Conservation (phyloP, 768 basidiomycete genomes). For the Fomitopsis pulvina region DNA sequence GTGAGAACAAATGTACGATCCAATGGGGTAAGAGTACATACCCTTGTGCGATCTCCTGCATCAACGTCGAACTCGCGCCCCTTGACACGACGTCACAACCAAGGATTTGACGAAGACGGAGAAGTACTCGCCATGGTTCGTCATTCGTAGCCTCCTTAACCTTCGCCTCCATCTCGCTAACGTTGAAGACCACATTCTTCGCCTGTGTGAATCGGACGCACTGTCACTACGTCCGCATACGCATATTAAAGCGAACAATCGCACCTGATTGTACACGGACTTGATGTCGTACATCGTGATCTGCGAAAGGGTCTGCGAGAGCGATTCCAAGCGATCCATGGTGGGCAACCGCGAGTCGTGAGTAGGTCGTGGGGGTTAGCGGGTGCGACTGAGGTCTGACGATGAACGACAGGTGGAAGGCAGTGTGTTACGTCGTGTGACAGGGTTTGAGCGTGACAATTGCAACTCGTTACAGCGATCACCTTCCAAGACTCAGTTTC, state of each 20-base stretch:
- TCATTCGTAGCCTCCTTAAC: conserved; percentile 96
- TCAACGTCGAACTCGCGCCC: conserved; percentile 96
- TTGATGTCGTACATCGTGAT: conserved; percentile 92
- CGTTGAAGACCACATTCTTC: conserved; percentile 93
- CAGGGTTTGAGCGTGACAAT: neutral
- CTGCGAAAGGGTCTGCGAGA: conserved; percentile 71
- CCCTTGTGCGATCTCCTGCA: conserved; percentile 99
- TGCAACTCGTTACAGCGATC: no score
- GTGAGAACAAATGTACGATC: neutral
- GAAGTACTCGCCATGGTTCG: conserved; percentile 74
- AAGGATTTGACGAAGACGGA: neutral
- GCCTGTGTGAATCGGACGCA: conserved; percentile 42
- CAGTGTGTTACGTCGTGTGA: conserved; percentile 1
- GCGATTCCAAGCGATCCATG: conserved; percentile 78
- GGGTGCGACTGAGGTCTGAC: neutral
- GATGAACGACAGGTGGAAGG: neutral
- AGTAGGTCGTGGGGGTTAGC: neutral
- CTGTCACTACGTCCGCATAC: neutral
- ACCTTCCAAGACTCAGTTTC: no score
- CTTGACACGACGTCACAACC: conserved; percentile 32
- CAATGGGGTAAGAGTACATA: conserved; percentile 33
- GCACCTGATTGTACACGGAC: conserved; percentile 90
- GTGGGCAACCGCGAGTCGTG: conserved; percentile 20
- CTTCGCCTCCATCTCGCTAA: conserved; percentile 96
- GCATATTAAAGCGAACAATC: neutral